Evolutionary conservation across 306 rosid species (phyloP).

Genomic region (Lathyrus aphaca): DNA sequence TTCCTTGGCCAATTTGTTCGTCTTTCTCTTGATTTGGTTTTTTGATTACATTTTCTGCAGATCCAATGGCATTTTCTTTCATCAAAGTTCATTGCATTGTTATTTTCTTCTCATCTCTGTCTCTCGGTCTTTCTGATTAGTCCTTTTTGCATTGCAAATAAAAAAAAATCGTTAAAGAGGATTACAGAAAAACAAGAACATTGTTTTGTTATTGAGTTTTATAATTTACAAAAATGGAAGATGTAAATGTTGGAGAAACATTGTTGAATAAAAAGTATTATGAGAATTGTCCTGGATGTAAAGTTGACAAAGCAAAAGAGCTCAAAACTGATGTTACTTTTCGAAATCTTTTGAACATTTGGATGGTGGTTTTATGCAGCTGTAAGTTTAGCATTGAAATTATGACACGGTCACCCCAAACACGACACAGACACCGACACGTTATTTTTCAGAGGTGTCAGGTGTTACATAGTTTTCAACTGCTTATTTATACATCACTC

Average conservation of each 20-base stretch:
- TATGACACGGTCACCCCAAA: no score
- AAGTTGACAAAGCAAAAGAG: slow-evolving; percentile 57
- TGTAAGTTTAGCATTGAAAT: slow-evolving; percentile 37
- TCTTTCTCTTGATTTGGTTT: slow-evolving; percentile 5
- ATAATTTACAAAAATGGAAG: slow-evolving; percentile 46
- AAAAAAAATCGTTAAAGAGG: neutral
- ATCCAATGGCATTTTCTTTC: neutral
- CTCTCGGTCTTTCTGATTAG: neutral
- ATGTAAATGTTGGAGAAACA: slow-evolving; percentile 32
- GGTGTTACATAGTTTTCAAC: no score
- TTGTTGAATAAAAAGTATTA: slow-evolving; percentile 57
- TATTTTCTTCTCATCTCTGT: neutral
- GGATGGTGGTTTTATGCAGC: slow-evolving; percentile 57
- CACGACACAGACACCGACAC: no score
- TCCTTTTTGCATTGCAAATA: neutral
- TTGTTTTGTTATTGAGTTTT: neutral
- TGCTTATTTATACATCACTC: neutral
- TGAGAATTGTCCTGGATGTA: slow-evolving; percentile 78
- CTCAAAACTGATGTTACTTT: slow-evolving; percentile 49
- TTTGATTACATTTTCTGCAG: neutral
- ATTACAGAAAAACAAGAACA: neutral
- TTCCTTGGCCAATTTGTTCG: neutral
- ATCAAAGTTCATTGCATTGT: neutral
- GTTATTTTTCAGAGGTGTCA: no score
- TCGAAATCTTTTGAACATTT: slow-evolving; percentile 44